Evolutionary conservation across 2,329 filamentous ascomycete species (phyloP).

Genomic region (Fusarium sp.): DNA sequence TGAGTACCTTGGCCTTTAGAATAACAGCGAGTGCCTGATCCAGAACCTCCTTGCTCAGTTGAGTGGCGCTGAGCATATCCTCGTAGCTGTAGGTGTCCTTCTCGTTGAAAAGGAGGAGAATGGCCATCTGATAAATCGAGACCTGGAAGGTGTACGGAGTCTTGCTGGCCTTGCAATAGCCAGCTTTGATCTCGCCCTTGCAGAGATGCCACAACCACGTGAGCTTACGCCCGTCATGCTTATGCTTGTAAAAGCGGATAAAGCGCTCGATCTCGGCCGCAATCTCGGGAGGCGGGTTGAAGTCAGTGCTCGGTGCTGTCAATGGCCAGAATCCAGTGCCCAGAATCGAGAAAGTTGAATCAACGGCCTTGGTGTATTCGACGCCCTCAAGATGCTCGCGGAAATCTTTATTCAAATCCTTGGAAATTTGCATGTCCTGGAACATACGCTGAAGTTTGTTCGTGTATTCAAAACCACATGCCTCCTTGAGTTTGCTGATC

Average conservation of each 20-base stretch:
- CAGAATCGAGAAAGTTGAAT: conserved; percentile 91
- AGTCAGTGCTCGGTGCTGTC: conserved; percentile 85
- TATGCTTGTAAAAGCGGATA: conserved; percentile 90
- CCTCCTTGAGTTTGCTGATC: conserved; percentile 99
- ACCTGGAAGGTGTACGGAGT: conserved; percentile 97
- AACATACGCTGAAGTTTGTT: conserved; percentile 99
- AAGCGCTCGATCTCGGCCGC: conserved; percentile 90
- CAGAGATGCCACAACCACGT: conserved; percentile 99
- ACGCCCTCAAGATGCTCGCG: conserved; percentile 74
- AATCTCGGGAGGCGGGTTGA: conserved; percentile 87
- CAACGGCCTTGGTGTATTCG: conserved; percentile 73
- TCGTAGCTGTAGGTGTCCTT: conserved; percentile 86
- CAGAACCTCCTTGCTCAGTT: conserved; percentile 81
- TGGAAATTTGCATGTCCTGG: conserved; percentile 99
- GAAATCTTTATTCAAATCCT: conserved; percentile 92
- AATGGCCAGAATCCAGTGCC: conserved; percentile 98
- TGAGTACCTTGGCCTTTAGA: conserved; percentile 91
- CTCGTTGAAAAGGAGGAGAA: conserved; percentile 94
- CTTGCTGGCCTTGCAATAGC: conserved; percentile 89
- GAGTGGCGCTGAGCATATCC: conserved; percentile 84
- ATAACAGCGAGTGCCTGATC: conserved; percentile 89
- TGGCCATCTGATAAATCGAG: conserved; percentile 97
- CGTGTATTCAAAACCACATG: conserved; percentile 98
- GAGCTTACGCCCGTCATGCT: conserved; percentile 95
- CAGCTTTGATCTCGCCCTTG: conserved; percentile 95